Conservation (phyloP, 192 early-diverging fungal genomes). For the Coemansia aciculifera region DNA sequence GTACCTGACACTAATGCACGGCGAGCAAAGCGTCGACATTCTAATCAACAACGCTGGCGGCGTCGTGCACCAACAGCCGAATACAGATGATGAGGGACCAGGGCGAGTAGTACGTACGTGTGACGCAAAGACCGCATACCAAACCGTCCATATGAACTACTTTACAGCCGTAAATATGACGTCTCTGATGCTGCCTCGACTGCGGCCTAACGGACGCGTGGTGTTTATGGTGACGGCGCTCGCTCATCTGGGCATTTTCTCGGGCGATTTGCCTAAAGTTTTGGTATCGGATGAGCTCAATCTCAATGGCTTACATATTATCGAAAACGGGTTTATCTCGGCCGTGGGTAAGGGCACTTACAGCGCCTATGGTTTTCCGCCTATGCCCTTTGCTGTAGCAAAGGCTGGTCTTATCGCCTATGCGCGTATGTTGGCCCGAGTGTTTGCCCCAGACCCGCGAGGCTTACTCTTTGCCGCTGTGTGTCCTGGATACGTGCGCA, state of each 20-base stretch:
- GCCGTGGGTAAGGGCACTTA: slow-evolving; percentile 45
- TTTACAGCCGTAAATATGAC: slow-evolving; percentile 43
- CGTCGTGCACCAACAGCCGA: slow-evolving; percentile 8
- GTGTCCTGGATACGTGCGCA: slow-evolving; percentile 48
- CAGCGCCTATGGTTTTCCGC: slow-evolving; percentile 44
- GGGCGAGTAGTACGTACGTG: slow-evolving; percentile 26
- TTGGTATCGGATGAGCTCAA: slow-evolving; percentile 41
- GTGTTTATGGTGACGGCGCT: slow-evolving; percentile 50
- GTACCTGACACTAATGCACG: slow-evolving; percentile 48
- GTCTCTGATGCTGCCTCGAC: slow-evolving; percentile 30
- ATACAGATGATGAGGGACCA: neutral
- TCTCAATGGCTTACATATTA: slow-evolving; percentile 38
- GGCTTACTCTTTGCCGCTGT: slow-evolving; percentile 47
- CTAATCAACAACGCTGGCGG: slow-evolving; percentile 54
- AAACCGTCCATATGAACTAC: slow-evolving; percentile 45
- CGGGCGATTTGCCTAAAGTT: slow-evolving; percentile 47
- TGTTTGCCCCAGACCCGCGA: slow-evolving; percentile 15
- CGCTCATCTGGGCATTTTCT: slow-evolving; percentile 54
- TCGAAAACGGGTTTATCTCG: slow-evolving; percentile 52
- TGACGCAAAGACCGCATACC: slow-evolving; percentile 30
- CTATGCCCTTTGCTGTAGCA: slow-evolving; percentile 53
- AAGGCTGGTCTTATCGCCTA: slow-evolving; percentile 53
- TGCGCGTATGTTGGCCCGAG: slow-evolving; percentile 44
- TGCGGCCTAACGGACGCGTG: slow-evolving; percentile 32
- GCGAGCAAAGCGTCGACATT: slow-evolving; percentile 42